Evolutionary conservation across 495 filamentous ascomycete species (phyloP).

Genomic region (Lophiostoma macrostomum): DNA sequence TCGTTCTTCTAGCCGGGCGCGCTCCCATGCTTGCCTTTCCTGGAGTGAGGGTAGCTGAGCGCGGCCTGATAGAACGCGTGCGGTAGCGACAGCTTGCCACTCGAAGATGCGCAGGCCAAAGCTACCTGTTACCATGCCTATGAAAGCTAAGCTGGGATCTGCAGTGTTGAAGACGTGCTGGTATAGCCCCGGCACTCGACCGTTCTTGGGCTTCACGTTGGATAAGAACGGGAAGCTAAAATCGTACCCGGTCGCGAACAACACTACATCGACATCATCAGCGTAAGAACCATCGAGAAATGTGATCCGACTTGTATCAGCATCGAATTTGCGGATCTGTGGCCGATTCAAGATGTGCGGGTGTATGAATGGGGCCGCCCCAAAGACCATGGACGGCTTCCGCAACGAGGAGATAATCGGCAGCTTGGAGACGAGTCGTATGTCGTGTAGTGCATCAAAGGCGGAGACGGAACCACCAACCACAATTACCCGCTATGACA

Average conservation of each 20-base stretch:
- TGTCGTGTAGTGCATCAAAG: conserved; percentile 4
- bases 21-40: conserved; percentile 45
- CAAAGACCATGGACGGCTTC: too few relatives aligned
- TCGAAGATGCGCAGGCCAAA: conserved; percentile 58
- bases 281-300: conserved; percentile 16
- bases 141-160: conserved; percentile 14
- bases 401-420: conserved; percentile 1
- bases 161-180: conserved; percentile 11
- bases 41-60: conserved; percentile 37
- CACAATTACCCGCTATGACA: too few relatives aligned
- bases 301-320: not conserved
- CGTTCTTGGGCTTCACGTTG: conserved; percentile 1
- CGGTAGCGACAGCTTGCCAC: conserved; percentile 58
- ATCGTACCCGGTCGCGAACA: conserved; percentile 21
- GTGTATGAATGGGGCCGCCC: not conserved
- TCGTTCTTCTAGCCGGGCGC: conserved; percentile 33
- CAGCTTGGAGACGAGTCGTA: not conserved
- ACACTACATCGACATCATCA: conserved; percentile 12
- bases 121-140: conserved; percentile 43
- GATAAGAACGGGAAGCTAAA: conserved; percentile 13
- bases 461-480: conserved; percentile 18
- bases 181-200: conserved; percentile 9
- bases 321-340: not conserved
- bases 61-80: conserved; percentile 53
- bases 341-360: conserved; percentile 7